Evolutionary conservation across 331 rosid species (phyloP).

Genomic region (Malus hybrid): DNA sequence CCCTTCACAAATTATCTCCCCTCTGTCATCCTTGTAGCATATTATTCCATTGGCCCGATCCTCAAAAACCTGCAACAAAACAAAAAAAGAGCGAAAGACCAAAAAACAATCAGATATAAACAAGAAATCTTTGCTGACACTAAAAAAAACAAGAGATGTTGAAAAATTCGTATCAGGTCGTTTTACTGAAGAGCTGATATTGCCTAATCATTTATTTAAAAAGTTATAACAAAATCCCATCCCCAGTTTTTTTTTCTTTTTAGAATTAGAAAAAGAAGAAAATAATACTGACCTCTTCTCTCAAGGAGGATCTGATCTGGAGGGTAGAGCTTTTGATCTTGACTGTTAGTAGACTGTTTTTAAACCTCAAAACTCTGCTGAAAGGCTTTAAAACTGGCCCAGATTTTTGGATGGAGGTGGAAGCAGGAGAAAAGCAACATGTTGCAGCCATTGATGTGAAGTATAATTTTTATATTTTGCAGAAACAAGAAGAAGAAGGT

Average conservation of each 20-base stretch:
- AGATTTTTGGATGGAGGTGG: constrained; percentile 40
- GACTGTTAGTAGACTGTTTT: constrained; percentile 32
- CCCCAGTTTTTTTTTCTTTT: not conserved
- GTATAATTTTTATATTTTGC: not conserved
- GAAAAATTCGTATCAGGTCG: no score
- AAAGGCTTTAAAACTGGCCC: constrained; percentile 34
- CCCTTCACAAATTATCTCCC: constrained; percentile 83
- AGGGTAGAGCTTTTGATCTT: constrained; percentile 25
- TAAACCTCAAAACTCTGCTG: constrained; percentile 33
- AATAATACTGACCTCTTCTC: constrained; percentile 51
- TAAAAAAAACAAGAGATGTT: no score
- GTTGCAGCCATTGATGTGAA: constrained; percentile 49
- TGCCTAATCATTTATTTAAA: no score
- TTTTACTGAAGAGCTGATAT: no score
- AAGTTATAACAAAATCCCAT: no score
- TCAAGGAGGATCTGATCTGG: constrained; percentile 61
- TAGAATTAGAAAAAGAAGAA: not conserved
- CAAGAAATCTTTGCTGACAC: constrained; percentile 2
- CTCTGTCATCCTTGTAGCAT: constrained; percentile 71
- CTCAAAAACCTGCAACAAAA: constrained; percentile 56
- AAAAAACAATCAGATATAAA: constrained; percentile 1
- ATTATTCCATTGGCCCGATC: constrained; percentile 64
- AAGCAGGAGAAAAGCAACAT: constrained; percentile 25
- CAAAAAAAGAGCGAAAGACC: not conserved
- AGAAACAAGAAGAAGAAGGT: constrained; percentile 6